Conservation (phyloP, 225 moss, liverwort and hornwort genomes). For the Pseudisothecium myosuroides region DNA sequence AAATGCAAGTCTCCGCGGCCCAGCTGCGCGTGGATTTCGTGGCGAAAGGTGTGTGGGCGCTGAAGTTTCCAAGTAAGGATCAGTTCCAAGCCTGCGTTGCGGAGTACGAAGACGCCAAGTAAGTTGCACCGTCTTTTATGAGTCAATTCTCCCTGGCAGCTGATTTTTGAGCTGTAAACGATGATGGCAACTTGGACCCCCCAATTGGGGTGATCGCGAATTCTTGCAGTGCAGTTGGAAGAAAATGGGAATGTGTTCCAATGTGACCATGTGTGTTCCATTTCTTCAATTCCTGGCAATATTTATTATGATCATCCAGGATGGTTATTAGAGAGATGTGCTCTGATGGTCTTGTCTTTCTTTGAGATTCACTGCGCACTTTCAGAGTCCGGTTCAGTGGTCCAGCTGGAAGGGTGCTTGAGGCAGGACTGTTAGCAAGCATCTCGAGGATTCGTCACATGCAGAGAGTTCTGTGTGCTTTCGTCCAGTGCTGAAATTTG, state of each 20-base stretch:
- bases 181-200: not conserved
- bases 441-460: not conserved
- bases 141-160: not conserved
- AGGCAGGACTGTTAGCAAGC: not conserved
- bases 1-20: constrained; percentile 59
- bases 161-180: not conserved
- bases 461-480: not conserved
- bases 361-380: not conserved
- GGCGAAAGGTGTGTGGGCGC: constrained; percentile 69
- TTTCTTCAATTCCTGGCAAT: not conserved
- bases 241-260: not conserved
- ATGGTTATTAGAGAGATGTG: not conserved
- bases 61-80: constrained; percentile 61
- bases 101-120: constrained; percentile 67
- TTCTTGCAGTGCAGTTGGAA: too few species aligned
- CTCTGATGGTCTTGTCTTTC: not conserved
- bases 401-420: not conserved
- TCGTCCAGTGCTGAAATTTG: not conserved
- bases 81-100: constrained; percentile 55
- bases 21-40: constrained; percentile 79
- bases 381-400: not conserved
- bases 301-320: not conserved
- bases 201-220: not conserved
- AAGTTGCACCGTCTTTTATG: not conserved
- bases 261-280: not conserved